Evolutionary conservation across 768 basidiomycete genomes (phyloP).

Genomic region (Rhizopogon vesiculosus): DNA sequence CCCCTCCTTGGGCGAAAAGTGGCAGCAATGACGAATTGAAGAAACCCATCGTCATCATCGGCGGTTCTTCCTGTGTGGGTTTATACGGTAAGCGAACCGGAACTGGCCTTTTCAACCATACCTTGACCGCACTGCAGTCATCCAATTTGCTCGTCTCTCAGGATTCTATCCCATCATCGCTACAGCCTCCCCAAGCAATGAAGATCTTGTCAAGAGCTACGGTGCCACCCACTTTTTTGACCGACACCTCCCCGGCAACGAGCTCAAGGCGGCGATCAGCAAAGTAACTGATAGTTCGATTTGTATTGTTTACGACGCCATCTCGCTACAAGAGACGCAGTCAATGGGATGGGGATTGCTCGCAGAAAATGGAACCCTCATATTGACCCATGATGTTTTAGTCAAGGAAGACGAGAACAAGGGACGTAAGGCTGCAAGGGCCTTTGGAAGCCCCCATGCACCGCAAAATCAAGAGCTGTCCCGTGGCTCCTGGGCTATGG

Average conservation of each 20-base stretch:
- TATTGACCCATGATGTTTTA: slow-evolving; percentile 18
- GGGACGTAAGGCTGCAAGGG: slow-evolving; percentile 14
- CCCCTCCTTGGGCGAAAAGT: slow-evolving; percentile 28
- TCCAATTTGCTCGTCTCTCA: slow-evolving; percentile 35
- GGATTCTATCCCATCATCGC: slow-evolving; percentile 40
- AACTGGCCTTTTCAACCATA: not conserved
- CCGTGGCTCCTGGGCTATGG: slow-evolving; percentile 9
- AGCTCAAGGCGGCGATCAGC: slow-evolving; percentile 17
- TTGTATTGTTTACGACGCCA: slow-evolving; percentile 24
- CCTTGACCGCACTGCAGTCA: slow-evolving; percentile 15
- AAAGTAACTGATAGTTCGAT: slow-evolving; percentile 23
- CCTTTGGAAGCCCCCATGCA: slow-evolving; percentile 18
- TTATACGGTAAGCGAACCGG: slow-evolving; percentile 32
- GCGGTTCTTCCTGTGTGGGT: slow-evolving; percentile 46
- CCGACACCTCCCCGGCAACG: slow-evolving; percentile 14
- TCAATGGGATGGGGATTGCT: slow-evolving; percentile 25
- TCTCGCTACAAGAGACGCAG: slow-evolving; percentile 32
- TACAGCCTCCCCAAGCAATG: slow-evolving; percentile 30
- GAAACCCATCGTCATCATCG: slow-evolving; percentile 42
- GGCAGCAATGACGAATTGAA: slow-evolving; percentile 35
- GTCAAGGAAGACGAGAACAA: slow-evolving; percentile 20
- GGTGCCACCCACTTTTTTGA: slow-evolving; percentile 40
- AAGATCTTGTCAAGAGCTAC: slow-evolving; percentile 26
- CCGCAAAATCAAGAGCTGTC: slow-evolving; percentile 13
- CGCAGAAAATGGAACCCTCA: slow-evolving; percentile 28